phyloP scores from a whole-genome alignment of 116 monocot species.

The Zostera marina region DNA sequence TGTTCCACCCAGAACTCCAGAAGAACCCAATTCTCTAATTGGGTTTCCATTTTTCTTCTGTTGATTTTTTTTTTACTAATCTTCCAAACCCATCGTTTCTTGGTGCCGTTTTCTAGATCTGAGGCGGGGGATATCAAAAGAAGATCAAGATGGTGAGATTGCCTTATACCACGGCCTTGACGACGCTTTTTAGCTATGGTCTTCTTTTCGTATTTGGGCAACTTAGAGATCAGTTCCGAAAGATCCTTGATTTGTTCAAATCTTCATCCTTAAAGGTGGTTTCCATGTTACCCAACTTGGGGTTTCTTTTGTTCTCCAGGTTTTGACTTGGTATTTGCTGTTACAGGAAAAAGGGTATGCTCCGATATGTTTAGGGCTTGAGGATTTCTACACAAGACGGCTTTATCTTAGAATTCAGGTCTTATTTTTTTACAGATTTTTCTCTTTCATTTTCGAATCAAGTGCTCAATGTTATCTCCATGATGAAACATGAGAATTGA shows the following conservation, averaged over 20 bases:
- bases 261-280: constrained; percentile 18
- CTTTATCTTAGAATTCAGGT: constrained; percentile 93
- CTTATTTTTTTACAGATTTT: too few relatives aligned
- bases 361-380: constrained; percentile 85
- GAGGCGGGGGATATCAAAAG: not conserved
- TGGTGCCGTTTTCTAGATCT: constrained; percentile 1
- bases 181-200: constrained; percentile 76
- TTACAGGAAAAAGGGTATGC: constrained; percentile 59
- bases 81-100: too few relatives aligned
- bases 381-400: constrained; percentile 90
- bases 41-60: too few relatives aligned
- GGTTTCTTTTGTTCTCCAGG: not conserved
- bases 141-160: constrained; percentile 67
- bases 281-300: not conserved
- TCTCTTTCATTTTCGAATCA: too few relatives aligned
- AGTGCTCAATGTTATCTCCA: too few relatives aligned
- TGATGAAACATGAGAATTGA: too few relatives aligned
- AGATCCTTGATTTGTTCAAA: constrained; percentile 25
- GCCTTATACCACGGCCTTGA: constrained; percentile 58
- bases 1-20: too few relatives aligned
- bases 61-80: too few relatives aligned
- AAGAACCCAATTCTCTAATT: too few relatives aligned
- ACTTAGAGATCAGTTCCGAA: constrained; percentile 61
- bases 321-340: not conserved
- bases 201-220: constrained; percentile 70